These are phyloP conservation scores for Lumnitzera littorea DNA, from an alignment of 345 rosid species.

Conservation along the genomic window DNA sequence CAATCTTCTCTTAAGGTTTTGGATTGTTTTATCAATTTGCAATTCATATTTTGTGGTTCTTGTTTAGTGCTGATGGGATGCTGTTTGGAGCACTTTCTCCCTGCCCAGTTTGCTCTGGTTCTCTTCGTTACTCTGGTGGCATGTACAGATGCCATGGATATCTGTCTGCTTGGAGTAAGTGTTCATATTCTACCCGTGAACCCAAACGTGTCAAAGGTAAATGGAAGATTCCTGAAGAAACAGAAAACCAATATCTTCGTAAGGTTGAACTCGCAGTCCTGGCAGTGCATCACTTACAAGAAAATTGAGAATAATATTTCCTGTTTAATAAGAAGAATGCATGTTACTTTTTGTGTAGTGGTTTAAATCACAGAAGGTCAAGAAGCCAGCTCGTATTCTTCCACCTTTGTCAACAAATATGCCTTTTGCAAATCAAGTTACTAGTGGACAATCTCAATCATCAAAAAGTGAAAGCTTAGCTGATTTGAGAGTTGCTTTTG, in stretches of 20 bases:
- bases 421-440: conserved; percentile 35
- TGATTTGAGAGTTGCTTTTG: conserved; percentile 61
- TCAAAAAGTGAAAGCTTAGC: conserved; percentile 57
- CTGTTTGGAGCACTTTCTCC: conserved; percentile 74
- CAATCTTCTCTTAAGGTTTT: too few species aligned
- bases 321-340: background rate
- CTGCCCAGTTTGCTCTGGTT: conserved; percentile 70
- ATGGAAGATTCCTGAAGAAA: conserved; percentile 81
- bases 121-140: conserved; percentile 73
- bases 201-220: conserved; percentile 65
- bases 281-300: too few species aligned
- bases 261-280: conserved; percentile 27
- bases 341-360: conserved; percentile 48
- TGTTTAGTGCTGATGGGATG: conserved; percentile 90
- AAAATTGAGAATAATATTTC: too few species aligned
- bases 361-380: conserved; percentile 70
- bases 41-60: conserved; percentile 1
- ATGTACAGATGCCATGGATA: conserved; percentile 64
- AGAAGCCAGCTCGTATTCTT: conserved; percentile 60
- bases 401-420: conserved; percentile 32
- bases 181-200: conserved; percentile 64
- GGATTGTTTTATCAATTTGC: background rate
- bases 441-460: conserved; percentile 32
- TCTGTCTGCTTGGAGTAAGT: conserved; percentile 88
- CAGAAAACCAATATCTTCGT: conserved; percentile 53